Evolutionary conservation across 2,329 filamentous ascomycete species (phyloP).

Genomic region (Sphaceloma murrayae): DNA sequence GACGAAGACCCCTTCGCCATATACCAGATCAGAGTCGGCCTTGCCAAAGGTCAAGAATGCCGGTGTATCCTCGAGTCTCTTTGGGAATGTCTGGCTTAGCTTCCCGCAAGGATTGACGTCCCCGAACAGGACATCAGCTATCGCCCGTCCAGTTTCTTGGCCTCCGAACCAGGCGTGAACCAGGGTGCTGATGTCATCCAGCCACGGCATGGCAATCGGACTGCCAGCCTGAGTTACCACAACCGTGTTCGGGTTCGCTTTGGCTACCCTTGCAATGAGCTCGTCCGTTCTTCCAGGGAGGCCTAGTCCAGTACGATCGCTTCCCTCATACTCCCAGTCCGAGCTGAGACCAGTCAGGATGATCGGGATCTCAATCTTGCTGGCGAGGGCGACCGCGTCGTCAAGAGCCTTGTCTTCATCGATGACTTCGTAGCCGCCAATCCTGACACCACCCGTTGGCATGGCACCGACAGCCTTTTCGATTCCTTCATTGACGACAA

Average conservation of each 20-base stretch:
- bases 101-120: conserved; percentile 66
- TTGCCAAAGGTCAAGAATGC: conserved; percentile 65
- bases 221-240: conserved; percentile 72
- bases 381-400: conserved; percentile 58
- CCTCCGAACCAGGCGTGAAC: conserved; percentile 76
- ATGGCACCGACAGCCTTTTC: conserved; percentile 47
- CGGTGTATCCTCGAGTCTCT: conserved; percentile 42
- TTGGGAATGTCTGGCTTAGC: conserved; percentile 62
- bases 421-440: conserved; percentile 46
- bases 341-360: conserved; percentile 68
- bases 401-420: conserved; percentile 57
- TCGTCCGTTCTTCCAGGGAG: conserved; percentile 53
- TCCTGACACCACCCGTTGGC: conserved; percentile 42
- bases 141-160: conserved; percentile 74
- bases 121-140: conserved; percentile 68
- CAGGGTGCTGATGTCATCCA: conserved; percentile 52
- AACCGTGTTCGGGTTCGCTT: conserved; percentile 58
- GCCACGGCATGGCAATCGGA: conserved; percentile 64
- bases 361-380: conserved; percentile 64
- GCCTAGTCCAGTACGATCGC: conserved; percentile 53
- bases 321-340: conserved; percentile 67
- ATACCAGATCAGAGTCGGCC: conserved; percentile 57
- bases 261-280: conserved; percentile 55
- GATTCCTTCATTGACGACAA: conserved; percentile 56
- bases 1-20: conserved; percentile 64